Conservation (phyloP, 495 filamentous ascomycete species). For the Aspergillus cristatus region DNA sequence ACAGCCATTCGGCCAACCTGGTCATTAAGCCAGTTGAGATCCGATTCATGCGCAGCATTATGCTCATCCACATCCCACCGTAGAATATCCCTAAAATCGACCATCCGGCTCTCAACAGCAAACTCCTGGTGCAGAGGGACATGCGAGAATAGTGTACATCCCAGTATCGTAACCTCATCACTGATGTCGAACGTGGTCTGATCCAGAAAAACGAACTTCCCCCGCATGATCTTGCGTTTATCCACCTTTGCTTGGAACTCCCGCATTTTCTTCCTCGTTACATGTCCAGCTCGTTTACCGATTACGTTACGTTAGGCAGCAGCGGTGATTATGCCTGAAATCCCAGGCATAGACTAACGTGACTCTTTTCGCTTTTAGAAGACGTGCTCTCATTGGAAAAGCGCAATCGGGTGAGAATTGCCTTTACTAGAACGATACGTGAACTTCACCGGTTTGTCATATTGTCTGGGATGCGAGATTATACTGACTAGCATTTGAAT, state of each 20-base stretch:
- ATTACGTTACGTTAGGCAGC: no score
- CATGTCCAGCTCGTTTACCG: no score
- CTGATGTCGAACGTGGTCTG: constrained; percentile 26
- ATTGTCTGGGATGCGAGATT: no score
- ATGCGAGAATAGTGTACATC: constrained; percentile 39
- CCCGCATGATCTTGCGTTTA: not conserved
- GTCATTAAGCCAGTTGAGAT: constrained; percentile 37
- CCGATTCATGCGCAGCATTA: constrained; percentile 18
- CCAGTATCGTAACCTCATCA: constrained; percentile 29
- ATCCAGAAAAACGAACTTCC: constrained; percentile 35
- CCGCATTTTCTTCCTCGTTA: not conserved
- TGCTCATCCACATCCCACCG: constrained; percentile 34
- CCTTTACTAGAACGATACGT: no score
- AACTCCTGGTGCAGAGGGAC: constrained; percentile 18
- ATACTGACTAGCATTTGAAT: no score
- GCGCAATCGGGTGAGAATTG: no score
- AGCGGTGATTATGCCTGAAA: no score
- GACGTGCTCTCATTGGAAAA: no score
- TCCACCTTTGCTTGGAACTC: not conserved
- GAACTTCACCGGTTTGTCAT: no score
- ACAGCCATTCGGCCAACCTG: constrained; percentile 17
- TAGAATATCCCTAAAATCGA: constrained; percentile 34
- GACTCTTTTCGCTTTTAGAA: no score
- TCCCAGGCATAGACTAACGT: no score
- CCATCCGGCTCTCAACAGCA: constrained; percentile 21